phyloP scores from a whole-genome alignment of 2,329 filamentous ascomycete genomes.

The Fusarium zealandicum region DNA sequence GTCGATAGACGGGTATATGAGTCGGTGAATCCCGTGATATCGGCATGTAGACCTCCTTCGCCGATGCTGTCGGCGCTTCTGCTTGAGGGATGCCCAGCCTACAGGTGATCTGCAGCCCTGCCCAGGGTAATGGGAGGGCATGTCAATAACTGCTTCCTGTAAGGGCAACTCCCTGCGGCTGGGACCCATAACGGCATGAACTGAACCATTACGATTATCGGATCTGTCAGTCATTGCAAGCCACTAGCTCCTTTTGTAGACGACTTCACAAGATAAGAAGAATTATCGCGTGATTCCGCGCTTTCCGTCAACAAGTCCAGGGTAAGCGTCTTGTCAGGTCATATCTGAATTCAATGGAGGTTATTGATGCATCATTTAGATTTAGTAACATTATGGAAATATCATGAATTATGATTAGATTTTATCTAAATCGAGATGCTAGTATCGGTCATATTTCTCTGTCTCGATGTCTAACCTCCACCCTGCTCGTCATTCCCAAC shows the following conservation, averaged over 20 bases:
- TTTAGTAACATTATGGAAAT: not conserved
- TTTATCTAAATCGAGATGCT: no score
- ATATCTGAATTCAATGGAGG: not conserved
- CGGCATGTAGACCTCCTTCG: conserved; percentile 2
- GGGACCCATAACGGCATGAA: not conserved
- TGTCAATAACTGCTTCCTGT: not conserved
- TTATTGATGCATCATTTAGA: not conserved
- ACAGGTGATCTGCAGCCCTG: conserved; percentile 5
- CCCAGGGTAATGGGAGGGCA: not conserved
- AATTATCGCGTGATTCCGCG: conserved; percentile 4
- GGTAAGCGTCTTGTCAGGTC: not conserved
- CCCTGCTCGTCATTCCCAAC: no score
- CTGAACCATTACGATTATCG: not conserved
- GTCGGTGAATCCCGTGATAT: conserved; percentile 15
- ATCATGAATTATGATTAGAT: no score
- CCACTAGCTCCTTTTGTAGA: not conserved
- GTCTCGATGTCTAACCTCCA: no score
- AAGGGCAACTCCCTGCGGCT: not conserved
- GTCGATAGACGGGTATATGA: conserved; percentile 12
- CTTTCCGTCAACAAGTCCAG: not conserved
- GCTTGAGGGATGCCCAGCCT: not conserved
- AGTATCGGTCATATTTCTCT: no score
- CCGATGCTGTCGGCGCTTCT: conserved; percentile 2
- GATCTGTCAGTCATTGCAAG: not conserved
- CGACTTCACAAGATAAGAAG: conserved; percentile 3